phyloP scores from a whole-genome alignment of 306 rosid species.

The Inga leiocalycina region DNA sequence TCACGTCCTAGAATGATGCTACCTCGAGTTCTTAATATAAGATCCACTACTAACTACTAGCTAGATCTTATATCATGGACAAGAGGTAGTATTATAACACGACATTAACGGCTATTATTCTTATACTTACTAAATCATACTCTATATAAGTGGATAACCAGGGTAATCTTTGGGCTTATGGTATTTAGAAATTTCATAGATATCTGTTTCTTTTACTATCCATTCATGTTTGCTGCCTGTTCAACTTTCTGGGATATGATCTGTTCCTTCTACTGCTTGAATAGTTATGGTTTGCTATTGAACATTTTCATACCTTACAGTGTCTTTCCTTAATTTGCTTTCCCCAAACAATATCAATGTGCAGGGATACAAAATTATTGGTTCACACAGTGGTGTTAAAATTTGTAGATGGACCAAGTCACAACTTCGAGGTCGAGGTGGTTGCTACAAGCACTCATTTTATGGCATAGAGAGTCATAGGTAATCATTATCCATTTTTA shows the following conservation, averaged over 20 bases:
- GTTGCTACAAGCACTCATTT: constrained; percentile 98
- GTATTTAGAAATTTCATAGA: not conserved
- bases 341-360: constrained; percentile 32
- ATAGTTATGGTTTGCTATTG: constrained; percentile 23
- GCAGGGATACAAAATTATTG: constrained; percentile 95
- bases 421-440: constrained; percentile 97
- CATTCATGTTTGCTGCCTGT: constrained; percentile 7
- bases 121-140: not conserved
- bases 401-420: constrained; percentile 99
- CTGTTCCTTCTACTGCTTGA: not conserved
- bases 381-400: constrained; percentile 95
- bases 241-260: constrained; percentile 35
- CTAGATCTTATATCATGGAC: too few relatives aligned
- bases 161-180: not conserved
- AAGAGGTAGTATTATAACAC: not conserved
- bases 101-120: constrained; percentile 2
- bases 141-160: not conserved
- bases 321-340: constrained; percentile 17
- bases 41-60: too few relatives aligned
- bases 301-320: constrained; percentile 22
- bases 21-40: too few relatives aligned
- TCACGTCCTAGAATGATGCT: not conserved
- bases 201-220: not conserved
- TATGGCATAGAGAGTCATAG: constrained; percentile 99
- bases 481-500: constrained; percentile 40